Conservation (phyloP, 345 rosid genomes). For the Salix arbutifolia region DNA sequence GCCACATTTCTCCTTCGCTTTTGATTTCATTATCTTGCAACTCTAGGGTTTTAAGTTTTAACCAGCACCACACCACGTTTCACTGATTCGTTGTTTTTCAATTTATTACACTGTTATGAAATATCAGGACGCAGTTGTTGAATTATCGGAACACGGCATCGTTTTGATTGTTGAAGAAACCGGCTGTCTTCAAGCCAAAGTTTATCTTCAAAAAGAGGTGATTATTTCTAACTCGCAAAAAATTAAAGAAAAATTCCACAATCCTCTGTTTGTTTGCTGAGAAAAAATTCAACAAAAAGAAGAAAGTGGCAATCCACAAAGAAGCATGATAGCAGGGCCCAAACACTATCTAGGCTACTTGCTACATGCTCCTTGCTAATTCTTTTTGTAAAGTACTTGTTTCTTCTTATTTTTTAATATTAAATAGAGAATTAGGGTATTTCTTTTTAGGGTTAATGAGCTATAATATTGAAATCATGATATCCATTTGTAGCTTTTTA, state of each 20-base stretch:
- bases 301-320: no score
- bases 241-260: neutral
- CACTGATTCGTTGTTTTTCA: neutral
- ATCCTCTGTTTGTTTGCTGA: neutral
- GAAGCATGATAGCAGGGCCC: no score
- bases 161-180: conserved; percentile 82
- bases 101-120: neutral
- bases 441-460: neutral
- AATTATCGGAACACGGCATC: conserved; percentile 81
- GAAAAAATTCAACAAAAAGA: neutral
- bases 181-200: conserved; percentile 88
- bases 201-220: conserved; percentile 91
- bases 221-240: neutral
- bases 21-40: neutral
- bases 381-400: no score
- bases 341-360: no score
- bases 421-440: neutral
- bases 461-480: neutral
- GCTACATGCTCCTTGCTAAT: no score
- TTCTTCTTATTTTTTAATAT: no score
- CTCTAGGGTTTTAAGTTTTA: conserved; percentile 6
- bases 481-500: conserved; percentile 50
- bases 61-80: neutral
- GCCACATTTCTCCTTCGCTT: neutral
- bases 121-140: conserved; percentile 70